Base-by-base conservation (phyloP, 1,139 yeast genomes). In the Pichia terricola region DNA sequence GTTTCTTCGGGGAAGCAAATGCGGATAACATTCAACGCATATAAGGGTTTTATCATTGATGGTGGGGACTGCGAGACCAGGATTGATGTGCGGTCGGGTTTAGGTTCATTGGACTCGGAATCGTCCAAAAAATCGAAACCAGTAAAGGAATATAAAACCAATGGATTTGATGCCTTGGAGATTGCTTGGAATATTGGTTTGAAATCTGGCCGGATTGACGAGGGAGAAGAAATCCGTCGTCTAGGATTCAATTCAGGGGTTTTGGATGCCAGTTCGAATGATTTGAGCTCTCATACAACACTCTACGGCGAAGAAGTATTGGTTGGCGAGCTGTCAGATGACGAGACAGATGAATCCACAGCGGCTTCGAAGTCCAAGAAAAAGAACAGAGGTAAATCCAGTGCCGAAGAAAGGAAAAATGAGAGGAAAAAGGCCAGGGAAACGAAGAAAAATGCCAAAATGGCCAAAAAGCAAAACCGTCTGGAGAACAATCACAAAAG, bases 251-350 rank as follows among this genome's bases (percentile, higher is more conserved):
- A 16, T 16, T 16, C 22, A 16, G 22, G 22, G 22, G 22, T 16
- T 16, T 16, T 16, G 6, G 35, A 10, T 7, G 16, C 25, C 11
- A 16, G 11, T 22, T 22, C 25, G 8, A 50, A 49, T 5, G 54
- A 47, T 10, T 39, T 47, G 25, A 47, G 50, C 28, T 44, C 48
- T 9, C 50, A 47, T 25, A 45, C 45, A 5, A 40, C 45, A 4
- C 11, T 47, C 5, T 47, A 47, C 16, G 50, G 50, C 7, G 32
- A 47, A 22, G 28, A 26, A 16, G 31, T 35, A 8, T 11, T 40
- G 22, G 25, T 10, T 3, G 37, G 36, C 2, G 33, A 28, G 3
- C 38, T 35, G 4, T 31, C 25, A 2, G 32, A 28, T 4, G 27
- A 6, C 6, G 45, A 37, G 2, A 4, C 25, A 2, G 33, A 34